Base-by-base conservation (phyloP, 306 rosid genomes). In the Prunus mume region DNA sequence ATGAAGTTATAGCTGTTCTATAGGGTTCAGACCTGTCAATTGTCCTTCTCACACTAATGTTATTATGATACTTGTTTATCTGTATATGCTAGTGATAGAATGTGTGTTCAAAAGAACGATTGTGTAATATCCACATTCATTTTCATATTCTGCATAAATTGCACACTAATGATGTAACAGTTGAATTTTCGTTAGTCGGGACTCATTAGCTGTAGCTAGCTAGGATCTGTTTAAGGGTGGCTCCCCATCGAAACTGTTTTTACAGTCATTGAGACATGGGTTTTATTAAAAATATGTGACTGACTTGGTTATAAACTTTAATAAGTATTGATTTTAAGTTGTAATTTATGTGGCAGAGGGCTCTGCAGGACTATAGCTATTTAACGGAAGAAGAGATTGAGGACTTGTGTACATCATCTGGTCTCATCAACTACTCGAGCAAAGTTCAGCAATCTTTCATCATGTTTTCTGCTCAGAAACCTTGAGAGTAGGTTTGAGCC, bases 401-500 rank as follows among this genome's bases (percentile, higher is more conserved):
- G 77, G 96, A 90, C 72, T 77, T 91, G 83, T 88, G 91, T 86
- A 82, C 81, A n/a, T 91, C 93, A 50, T 90, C 92, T 12, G 96
- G 97, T 74, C 92, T 93, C 78, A 90, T 87, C 19, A 91, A 88
- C 84, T 93, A 87, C 85, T 87, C 93, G 6, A 77, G 87, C 87
- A 90, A 88, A 82, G 72, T 87, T 76, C 89, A 90, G 80, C 86
- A 83, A 63, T 84, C 87, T 79, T 88, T 90, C 87, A 90, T 90
- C 65, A 93, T 90, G 96, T 91, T 93, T 76, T 83, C 92, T 19
- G 90, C 96, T 71, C 96, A 88, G 78, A 91, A 90, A 71, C 91
- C 96, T 43, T 84, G 60, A 88, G 51, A 71, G 69, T 38, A 57
- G 61, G 85, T 82, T 65, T 76, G 76, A 78, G 76, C 66, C 51